These are phyloP conservation scores for Aspergillus steynii DNA, from an alignment of 495 filamentous ascomycete species.

Conservation along the genomic window DNA sequence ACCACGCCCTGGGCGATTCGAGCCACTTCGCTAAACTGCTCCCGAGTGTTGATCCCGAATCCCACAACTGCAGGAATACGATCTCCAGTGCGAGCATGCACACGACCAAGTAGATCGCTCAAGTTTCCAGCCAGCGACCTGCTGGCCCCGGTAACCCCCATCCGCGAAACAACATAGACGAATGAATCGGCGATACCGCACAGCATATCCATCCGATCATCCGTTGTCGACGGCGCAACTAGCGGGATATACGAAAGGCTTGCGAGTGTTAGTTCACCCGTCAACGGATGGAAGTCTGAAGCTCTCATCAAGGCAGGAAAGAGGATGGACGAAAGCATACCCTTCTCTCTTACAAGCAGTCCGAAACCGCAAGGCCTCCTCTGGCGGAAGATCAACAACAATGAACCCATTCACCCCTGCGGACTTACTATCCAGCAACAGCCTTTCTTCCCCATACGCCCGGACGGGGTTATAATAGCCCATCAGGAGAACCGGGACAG, in stretches of 20 bases:
- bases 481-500: constrained; percentile 79
- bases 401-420: constrained; percentile 88
- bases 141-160: constrained; percentile 27
- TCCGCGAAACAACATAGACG: constrained; percentile 88
- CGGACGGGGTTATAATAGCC: constrained; percentile 89
- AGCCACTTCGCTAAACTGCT: background rate
- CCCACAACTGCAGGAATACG: background rate
- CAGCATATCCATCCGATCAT: constrained; percentile 75
- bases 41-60: constrained; percentile 1
- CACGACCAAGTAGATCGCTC: background rate
- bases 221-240: constrained; percentile 65
- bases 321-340: background rate
- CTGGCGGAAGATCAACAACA: constrained; percentile 82
- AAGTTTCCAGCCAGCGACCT: background rate
- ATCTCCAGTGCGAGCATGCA: background rate
- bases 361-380: constrained; percentile 82
- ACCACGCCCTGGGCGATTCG: background rate
- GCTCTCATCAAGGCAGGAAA: background rate
- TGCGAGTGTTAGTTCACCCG: background rate
- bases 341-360: constrained; percentile 53
- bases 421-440: constrained; percentile 71
- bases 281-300: background rate
- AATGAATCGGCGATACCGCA: constrained; percentile 88
- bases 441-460: constrained; percentile 76
- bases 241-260: constrained; percentile 3